phyloP scores from a whole-genome alignment of 805 yeast species.

The Candida germanica region DNA sequence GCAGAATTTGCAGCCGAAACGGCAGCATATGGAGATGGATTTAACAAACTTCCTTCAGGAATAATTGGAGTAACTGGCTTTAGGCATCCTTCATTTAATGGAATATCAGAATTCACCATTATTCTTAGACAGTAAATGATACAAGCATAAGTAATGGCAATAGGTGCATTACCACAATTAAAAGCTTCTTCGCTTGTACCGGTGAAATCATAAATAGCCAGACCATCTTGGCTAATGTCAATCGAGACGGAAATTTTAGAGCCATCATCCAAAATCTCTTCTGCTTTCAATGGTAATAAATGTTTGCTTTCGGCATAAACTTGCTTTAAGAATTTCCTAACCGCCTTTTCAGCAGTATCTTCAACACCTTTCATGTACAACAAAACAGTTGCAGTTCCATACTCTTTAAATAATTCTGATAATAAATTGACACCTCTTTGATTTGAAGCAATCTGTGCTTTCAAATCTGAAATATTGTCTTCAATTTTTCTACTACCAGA shows the following conservation, averaged over 20 bases:
- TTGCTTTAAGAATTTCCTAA: slow-evolving; percentile 34
- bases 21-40: slow-evolving; percentile 21
- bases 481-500: slow-evolving; percentile 16
- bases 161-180: slow-evolving; percentile 23
- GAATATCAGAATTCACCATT: slow-evolving; percentile 20
- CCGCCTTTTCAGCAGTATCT: slow-evolving; percentile 70
- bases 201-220: slow-evolving; percentile 20
- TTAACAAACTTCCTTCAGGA: slow-evolving; percentile 17
- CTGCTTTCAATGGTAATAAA: slow-evolving; percentile 12
- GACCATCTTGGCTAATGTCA: slow-evolving; percentile 14
- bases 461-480: slow-evolving; percentile 47
- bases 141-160: slow-evolving; percentile 22
- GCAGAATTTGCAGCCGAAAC: slow-evolving; percentile 24
- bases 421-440: slow-evolving; percentile 73
- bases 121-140: slow-evolving; percentile 22
- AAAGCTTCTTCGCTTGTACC: slow-evolving; percentile 21
- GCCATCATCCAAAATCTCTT: slow-evolving; percentile 24
- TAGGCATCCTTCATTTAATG: slow-evolving; percentile 24
- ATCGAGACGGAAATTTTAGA: slow-evolving; percentile 15
- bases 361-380: slow-evolving; percentile 84
- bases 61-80: slow-evolving; percentile 17
- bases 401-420: slow-evolving; percentile 56
- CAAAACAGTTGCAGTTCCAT: slow-evolving; percentile 54
- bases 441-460: slow-evolving; percentile 84
- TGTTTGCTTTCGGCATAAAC: slow-evolving; percentile 37